Base-by-base conservation (phyloP, 805 yeast genomes). In the Suhomyces pyralidae region DNA sequence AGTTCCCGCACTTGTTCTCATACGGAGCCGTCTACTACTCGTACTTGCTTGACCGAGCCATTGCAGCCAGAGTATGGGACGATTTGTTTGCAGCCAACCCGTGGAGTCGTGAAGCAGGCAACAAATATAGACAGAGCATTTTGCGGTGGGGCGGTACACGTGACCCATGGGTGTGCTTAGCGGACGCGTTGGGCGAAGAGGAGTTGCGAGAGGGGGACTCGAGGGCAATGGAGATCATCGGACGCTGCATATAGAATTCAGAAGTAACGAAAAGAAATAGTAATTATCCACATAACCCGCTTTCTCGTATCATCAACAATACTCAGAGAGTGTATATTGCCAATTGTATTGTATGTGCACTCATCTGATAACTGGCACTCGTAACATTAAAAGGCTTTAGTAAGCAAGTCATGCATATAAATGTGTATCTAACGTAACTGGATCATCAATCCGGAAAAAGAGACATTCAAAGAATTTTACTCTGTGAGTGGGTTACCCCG, bases 1-100 rank as follows among this genome's bases (percentile, higher is more conserved):
- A 86, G 64, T 92, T 94, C 69, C 96, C 97, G 1, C 99, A 94
- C 64, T 71, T 94, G 40, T 88, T 87, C 59, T 90, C 97, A 0
- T 94, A 94, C 64, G 98, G 98, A 1, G 89, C 97, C 0, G 88
- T 92, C 0, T 94, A 94, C 65, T 94, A 94, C 70, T 88, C 97
- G 28, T 94, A 94, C 65, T 69, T 94, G 49, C 80, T 94, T 51
- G 99, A 94, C 69, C 73, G 97, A 40, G 97, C 97, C 6, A 88
- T 94, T 57, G 97, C 98, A 0, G 82, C 90, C 24, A 84, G 84
- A 62, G 80, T 93, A 2, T 94, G 97, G 92, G 76, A 79, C 9
- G 83, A 81, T 46, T 71, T 93, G 40, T 94, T 94, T 66, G 74
- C 69, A 3, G 61, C 76, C 4, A 82, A 91, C 64, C 97, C 97